phyloP scores from a whole-genome alignment of 148 eudicot genomes.

The Spergularia bocconei region DNA sequence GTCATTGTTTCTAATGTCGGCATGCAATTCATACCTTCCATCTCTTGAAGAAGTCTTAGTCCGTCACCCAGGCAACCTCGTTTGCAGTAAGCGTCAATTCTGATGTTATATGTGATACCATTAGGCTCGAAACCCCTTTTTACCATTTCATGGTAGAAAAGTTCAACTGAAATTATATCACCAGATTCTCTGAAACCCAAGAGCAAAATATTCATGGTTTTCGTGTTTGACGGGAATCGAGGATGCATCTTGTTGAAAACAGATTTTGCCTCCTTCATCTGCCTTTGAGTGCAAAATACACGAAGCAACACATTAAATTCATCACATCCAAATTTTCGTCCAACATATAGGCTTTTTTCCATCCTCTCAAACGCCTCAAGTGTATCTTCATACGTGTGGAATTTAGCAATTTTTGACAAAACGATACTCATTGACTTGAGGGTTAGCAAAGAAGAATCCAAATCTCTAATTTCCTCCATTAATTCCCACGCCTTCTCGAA shows the following conservation, averaged over 20 bases:
- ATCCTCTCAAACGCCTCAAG: slow-evolving; percentile 73
- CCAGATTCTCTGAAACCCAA: slow-evolving; percentile 87
- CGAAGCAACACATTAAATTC: slow-evolving; percentile 80
- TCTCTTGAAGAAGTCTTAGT: slow-evolving; percentile 65
- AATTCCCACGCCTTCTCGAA: slow-evolving; percentile 82
- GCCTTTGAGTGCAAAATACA: slow-evolving; percentile 76
- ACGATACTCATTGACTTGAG: slow-evolving; percentile 82
- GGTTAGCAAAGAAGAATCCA: slow-evolving; percentile 56
- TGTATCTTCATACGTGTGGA: slow-evolving; percentile 68
- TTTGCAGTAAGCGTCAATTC: slow-evolving; percentile 88
- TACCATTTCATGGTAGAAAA: slow-evolving; percentile 86
- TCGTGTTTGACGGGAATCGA: slow-evolving; percentile 57
- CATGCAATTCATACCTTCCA: slow-evolving; percentile 50
- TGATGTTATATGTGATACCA: slow-evolving; percentile 63
- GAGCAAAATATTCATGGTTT: slow-evolving; percentile 88
- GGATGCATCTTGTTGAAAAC: slow-evolving; percentile 60
- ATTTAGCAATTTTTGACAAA: slow-evolving; percentile 68
- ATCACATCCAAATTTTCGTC: slow-evolving; percentile 60
- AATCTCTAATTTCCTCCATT: slow-evolving; percentile 51
- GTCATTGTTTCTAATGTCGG: slow-evolving; percentile 73
- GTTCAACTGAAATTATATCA: slow-evolving; percentile 69
- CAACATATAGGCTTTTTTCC: slow-evolving; percentile 56
- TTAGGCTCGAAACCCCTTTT: slow-evolving; percentile 81
- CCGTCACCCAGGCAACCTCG: slow-evolving; percentile 60
- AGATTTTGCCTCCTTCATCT: slow-evolving; percentile 86